Evolutionary conservation across 805 yeast genomes (phyloP), one percentile per base, ranked within the genome.

Genomic region (Candida sithepensis): DNA sequence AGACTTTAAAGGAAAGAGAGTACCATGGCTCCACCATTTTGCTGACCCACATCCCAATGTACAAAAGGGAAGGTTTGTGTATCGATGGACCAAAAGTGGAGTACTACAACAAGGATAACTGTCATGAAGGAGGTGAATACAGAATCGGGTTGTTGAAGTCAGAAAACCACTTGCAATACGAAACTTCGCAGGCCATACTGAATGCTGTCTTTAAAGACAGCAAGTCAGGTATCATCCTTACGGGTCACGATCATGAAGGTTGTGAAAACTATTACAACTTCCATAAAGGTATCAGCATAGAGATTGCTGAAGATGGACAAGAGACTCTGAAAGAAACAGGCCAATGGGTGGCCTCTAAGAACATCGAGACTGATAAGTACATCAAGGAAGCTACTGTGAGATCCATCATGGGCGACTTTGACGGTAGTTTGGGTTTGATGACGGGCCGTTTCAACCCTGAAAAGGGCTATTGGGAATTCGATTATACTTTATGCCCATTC

Each of bases 161-260:
- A 7, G 97, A 92, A 58, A 94, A 94, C 66, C 97, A 89, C 67
- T 69, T 94, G 34, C 76, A 85, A 24, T 69, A 73, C 51, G 85
- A 83, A 5, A 75, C 85, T 0, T 69, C 92, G 3, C 85, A 84
- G 60, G 71, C 74, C 50, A 82, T 92, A 2, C 65, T 94, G 54
- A 75, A 85, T 55, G 73, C 83, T n/a, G 74, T 88, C 14, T 92
- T 92, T 63, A 79, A 79, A 34, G 77, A 77, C 55, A 67, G 72
- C 8, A 78, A 79, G 52, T 81, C 85, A 18, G 98, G 98, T 19
- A 72, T 92, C 9, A 81, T 94, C 3, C 68, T 92, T 38, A 88
- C 96, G 0, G 99, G 99, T 1, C 99, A 94, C 67, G 99, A 94
- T 61, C 99, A 94, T 61, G 91, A 84, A 54, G 99, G 99, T 1